phyloP scores from a whole-genome alignment of 2,329 filamentous ascomycete species.

The Diplocarpon mali region DNA sequence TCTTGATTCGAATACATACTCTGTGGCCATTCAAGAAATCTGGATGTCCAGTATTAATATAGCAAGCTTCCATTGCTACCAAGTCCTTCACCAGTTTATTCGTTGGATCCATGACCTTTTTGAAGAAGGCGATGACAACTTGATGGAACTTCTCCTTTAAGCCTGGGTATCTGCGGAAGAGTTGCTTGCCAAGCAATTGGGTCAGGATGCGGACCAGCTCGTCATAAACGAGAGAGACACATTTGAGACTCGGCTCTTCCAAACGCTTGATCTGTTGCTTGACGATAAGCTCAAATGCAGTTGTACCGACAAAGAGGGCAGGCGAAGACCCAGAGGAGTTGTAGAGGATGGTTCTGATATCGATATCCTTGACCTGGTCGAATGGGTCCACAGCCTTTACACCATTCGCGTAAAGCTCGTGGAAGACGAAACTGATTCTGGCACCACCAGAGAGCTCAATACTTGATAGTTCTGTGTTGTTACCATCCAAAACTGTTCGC shows the following conservation, averaged over 20 bases:
- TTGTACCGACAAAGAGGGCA: constrained; percentile 92
- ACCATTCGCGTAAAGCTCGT: constrained; percentile 95
- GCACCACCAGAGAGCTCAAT: constrained; percentile 91
- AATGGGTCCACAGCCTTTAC: constrained; percentile 97
- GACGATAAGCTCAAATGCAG: constrained; percentile 95
- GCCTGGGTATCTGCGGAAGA: constrained; percentile 86
- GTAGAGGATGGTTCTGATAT: constrained; percentile 94
- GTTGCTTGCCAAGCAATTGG: constrained; percentile 75
- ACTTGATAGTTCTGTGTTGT: constrained; percentile 92
- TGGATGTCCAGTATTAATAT: constrained; percentile 96
- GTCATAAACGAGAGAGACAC: constrained; percentile 93
- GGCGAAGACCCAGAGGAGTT: constrained; percentile 98
- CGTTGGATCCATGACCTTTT: constrained; percentile 95
- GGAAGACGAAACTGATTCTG: constrained; percentile 98
- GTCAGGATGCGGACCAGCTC: constrained; percentile 91
- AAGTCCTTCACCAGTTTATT: constrained; percentile 94
- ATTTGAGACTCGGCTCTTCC: constrained; percentile 94
- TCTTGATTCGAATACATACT: constrained; percentile 31
- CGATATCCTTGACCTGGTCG: constrained; percentile 91
- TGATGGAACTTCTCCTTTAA: constrained; percentile 95
- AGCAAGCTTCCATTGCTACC: constrained; percentile 90
- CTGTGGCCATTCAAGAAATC: constrained; percentile 96
- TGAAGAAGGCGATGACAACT: constrained; percentile 91
- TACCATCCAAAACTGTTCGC: constrained; percentile 88
- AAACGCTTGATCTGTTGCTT: constrained; percentile 97